phyloP scores from a whole-genome alignment of 139 green algal species.

The Parachlorella kessleri region DNA sequence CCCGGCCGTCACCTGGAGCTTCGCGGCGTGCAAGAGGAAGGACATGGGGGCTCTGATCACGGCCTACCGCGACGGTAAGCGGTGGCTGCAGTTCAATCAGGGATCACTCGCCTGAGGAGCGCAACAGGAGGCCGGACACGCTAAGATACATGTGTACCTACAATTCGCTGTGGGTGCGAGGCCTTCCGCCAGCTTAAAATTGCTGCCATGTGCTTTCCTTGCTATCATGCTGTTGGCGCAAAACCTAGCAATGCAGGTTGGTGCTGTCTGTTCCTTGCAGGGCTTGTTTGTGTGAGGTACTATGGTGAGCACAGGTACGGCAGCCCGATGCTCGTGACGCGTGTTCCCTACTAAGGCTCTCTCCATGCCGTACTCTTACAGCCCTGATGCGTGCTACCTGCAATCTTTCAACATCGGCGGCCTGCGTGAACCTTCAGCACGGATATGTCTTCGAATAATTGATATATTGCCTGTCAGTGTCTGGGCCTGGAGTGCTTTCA shows the following conservation, averaged over 20 bases:
- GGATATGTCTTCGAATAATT: too few species aligned
- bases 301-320: conserved; percentile 73
- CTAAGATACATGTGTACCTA: background rate
- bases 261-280: conserved; percentile 1
- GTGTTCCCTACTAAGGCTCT: too few species aligned
- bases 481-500: too few species aligned
- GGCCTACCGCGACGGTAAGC: conserved; percentile 40
- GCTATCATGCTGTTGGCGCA: background rate
- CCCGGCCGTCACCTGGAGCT: conserved; percentile 58
- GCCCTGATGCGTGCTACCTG: too few species aligned
- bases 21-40: conserved; percentile 41
- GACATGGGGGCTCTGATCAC: conserved; percentile 53
- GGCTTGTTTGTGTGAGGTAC: conserved; percentile 56
- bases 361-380: too few species aligned
- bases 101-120: background rate
- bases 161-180: background rate
- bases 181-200: background rate
- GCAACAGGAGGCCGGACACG: background rate
- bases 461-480: too few species aligned
- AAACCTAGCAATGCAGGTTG: background rate
- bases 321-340: too few species aligned
- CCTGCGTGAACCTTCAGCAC: too few species aligned
- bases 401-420: too few species aligned
- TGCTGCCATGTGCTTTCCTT: background rate
- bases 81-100: background rate